Evolutionary conservation across 345 rosid species (phyloP).

Genomic region (Melaleuca quinquenervia): DNA sequence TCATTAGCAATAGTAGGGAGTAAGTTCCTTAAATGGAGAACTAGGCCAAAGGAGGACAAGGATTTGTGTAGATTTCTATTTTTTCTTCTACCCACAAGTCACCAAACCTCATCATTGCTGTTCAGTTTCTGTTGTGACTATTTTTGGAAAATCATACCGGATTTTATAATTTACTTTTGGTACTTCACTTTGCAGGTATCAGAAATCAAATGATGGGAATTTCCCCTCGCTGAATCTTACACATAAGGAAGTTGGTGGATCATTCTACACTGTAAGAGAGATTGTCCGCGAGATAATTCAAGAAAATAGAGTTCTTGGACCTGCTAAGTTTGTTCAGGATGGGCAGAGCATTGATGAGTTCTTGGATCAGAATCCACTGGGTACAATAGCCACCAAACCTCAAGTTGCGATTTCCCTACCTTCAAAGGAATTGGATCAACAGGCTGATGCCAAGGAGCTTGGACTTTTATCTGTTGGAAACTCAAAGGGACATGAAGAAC

Average conservation of each 20-base stretch:
- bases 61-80: neutral
- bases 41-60: neutral
- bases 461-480: slow-evolving; percentile 6
- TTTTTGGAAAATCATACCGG: neutral
- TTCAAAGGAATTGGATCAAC: neutral
- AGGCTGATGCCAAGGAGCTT: slow-evolving; percentile 7
- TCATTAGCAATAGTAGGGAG: neutral
- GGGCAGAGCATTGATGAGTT: slow-evolving; percentile 25
- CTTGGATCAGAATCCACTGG: slow-evolving; percentile 37
- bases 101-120: neutral
- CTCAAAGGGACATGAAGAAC: slow-evolving; percentile 9
- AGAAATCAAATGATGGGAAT: slow-evolving; percentile 51
- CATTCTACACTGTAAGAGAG: slow-evolving; percentile 89
- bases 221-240: slow-evolving; percentile 82
- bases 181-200: slow-evolving; percentile 48
- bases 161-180: neutral
- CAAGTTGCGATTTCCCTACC: slow-evolving; percentile 19
- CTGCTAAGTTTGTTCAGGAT: slow-evolving; percentile 37
- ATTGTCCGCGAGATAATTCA: slow-evolving; percentile 94
- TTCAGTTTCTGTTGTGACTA: neutral
- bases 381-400: slow-evolving; percentile 46
- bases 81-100: neutral
- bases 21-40: neutral
- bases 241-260: slow-evolving; percentile 93
- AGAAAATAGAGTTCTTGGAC: slow-evolving; percentile 91